Evolutionary conservation across 345 rosid species (phyloP).

Genomic region (Syzygium aqueum): DNA sequence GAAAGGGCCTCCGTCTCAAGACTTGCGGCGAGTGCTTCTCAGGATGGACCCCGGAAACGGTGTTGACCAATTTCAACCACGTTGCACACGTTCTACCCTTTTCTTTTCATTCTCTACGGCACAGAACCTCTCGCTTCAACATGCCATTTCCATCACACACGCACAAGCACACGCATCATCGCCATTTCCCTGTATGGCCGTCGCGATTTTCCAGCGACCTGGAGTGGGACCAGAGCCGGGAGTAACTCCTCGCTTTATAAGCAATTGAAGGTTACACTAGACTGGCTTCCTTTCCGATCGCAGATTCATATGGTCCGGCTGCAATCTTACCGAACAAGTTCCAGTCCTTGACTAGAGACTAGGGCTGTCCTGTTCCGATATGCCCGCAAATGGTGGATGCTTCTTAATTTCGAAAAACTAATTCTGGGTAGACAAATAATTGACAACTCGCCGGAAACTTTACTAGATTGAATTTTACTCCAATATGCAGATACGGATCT

Average conservation of each 20-base stretch:
- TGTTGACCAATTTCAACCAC: neutral
- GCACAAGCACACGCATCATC: neutral
- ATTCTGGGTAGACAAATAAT: neutral
- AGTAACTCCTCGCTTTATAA: neutral
- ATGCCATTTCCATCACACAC: neutral
- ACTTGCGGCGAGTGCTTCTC: neutral
- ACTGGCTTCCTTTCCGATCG: rapidly evolving
- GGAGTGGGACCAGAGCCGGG: too few species aligned
- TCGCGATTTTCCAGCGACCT: too few species aligned
- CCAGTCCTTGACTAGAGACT: neutral
- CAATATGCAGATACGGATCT: neutral
- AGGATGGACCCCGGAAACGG: neutral
- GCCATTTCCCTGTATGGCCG: too few species aligned
- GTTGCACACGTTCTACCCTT: neutral
- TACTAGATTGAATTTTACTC: neutral
- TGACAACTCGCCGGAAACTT: neutral
- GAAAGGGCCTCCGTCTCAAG: neutral
- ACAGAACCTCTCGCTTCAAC: neutral
- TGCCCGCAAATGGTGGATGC: rapidly evolving
- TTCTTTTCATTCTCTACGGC: neutral
- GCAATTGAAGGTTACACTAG: neutral
- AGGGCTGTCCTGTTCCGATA: neutral
- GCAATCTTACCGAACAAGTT: rapidly evolving
- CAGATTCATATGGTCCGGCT: neutral
- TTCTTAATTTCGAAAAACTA: neutral